Percentiles rank a stretch among this genome's conserved stretches.
Conservation (phyloP, 1,284 basidiomycete genomes). For the Termitomyces sp. region DNA sequence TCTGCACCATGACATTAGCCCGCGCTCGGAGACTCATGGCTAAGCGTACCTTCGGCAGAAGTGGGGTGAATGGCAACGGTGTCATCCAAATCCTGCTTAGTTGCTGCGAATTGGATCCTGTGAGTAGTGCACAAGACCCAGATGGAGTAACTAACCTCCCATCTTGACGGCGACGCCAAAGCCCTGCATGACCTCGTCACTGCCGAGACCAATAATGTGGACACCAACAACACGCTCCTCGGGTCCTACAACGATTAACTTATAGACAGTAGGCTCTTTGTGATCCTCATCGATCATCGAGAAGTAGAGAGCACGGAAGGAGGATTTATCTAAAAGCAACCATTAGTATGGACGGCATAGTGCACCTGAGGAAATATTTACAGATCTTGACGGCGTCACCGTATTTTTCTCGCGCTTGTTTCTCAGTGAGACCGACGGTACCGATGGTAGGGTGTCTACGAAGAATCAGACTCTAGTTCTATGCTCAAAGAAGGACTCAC, state of each 20-base stretch:
- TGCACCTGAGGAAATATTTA: constrained; percentile 34
- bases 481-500: constrained; percentile 49
- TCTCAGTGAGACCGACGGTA: constrained; percentile 88
- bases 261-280: constrained; percentile 93
- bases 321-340: constrained; percentile 54
- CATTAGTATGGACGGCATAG: neutral
- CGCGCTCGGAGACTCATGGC: constrained; percentile 1
- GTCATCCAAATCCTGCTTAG: constrained; percentile 80
- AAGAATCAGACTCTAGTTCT: neutral
- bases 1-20: constrained; percentile 18
- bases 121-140: constrained; percentile 1
- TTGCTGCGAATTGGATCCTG: constrained; percentile 38
- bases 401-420: constrained; percentile 82
- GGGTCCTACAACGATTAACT: constrained; percentile 80
- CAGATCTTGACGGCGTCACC: constrained; percentile 90
- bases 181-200: constrained; percentile 92
- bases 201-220: constrained; percentile 87
- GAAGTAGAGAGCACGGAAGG: constrained; percentile 84
- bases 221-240: constrained; percentile 95
- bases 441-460: constrained; percentile 86
- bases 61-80: constrained; percentile 92
- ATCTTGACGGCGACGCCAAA: constrained; percentile 95
- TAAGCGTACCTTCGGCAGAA: constrained; percentile 61
- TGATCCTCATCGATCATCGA: constrained; percentile 82
- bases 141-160: constrained; percentile 56